These are phyloP conservation scores for Aspergillus clavatus DNA, from an alignment of 2,329 filamentous ascomycete species.

Conservation along the genomic window DNA sequence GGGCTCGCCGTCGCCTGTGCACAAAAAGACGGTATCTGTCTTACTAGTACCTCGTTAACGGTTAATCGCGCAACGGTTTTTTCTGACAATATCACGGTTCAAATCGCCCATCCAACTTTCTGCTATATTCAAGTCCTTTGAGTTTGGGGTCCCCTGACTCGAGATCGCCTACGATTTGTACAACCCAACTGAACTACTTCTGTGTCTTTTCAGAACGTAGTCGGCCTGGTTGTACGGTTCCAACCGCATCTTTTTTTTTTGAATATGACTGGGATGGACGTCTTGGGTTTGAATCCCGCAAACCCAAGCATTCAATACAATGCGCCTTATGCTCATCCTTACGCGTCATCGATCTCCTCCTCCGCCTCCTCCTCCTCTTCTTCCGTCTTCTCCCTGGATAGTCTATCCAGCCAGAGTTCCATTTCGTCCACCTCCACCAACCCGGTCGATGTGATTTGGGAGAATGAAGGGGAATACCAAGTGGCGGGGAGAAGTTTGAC, in stretches of 20 bases:
- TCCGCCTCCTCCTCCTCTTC: constrained; percentile 71
- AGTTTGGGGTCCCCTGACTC: constrained; percentile 5
- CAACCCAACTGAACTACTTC: constrained; percentile 15
- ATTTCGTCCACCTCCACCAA: constrained; percentile 63
- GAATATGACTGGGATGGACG: constrained; percentile 44
- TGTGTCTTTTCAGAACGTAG: constrained; percentile 12
- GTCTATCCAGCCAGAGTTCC: constrained; percentile 61
- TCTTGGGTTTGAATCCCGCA: constrained; percentile 39
- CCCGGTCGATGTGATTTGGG: constrained; percentile 52
- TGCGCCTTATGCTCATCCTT: constrained; percentile 49
- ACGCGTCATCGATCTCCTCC: constrained; percentile 66
- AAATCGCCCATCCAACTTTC: constrained; percentile 9
- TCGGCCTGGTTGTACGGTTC: constrained; percentile 18
- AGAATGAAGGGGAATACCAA: constrained; percentile 33
- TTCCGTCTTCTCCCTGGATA: constrained; percentile 71
- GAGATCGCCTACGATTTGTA: constrained; percentile 7
- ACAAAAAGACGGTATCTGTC: constrained; percentile 27
- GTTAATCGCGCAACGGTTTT: constrained; percentile 31
- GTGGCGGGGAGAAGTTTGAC: constrained; percentile 22
- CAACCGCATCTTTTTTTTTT: constrained; percentile 22
- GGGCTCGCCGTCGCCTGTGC: constrained; percentile 31
- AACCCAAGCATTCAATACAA: constrained; percentile 34
- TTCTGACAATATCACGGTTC: constrained; percentile 21
- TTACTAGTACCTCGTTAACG: constrained; percentile 28
- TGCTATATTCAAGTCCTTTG: constrained; percentile 12